Conservation (phyloP, 1,139 yeast genomes). For the Candida smagusa region DNA sequence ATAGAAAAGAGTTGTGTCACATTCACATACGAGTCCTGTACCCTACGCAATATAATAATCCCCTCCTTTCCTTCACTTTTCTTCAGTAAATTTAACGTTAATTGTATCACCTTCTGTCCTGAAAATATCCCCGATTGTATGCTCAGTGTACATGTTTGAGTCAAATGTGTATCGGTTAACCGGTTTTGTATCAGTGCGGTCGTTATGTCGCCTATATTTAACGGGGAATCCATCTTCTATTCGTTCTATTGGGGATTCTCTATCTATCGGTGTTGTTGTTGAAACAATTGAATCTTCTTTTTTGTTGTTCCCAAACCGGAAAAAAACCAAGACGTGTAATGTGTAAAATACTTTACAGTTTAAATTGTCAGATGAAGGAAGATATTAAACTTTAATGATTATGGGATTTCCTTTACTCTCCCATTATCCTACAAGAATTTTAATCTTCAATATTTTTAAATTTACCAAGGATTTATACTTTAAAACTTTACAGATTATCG, state of each 20-base stretch:
- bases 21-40: constrained; percentile 44
- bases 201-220: constrained; percentile 43
- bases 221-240: constrained; percentile 42
- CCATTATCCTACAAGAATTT: no score
- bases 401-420: no score
- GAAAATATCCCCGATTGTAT: constrained; percentile 35
- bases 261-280: neutral
- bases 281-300: neutral
- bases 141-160: constrained; percentile 17
- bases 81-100: constrained; percentile 17
- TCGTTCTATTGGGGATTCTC: neutral
- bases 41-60: constrained; percentile 35
- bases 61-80: constrained; percentile 8
- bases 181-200: constrained; percentile 40
- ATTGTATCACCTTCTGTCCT: constrained; percentile 40
- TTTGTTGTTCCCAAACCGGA: constrained; percentile 4
- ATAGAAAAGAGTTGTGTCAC: constrained; percentile 36
- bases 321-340: neutral
- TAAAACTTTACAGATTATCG: no score
- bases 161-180: constrained; percentile 36
- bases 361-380: no score
- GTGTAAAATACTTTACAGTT: neutral
- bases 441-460: no score
- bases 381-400: no score
- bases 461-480: no score